Percentiles rank a stretch among this genome's conserved stretches.
Evolutionary conservation across 2,329 filamentous ascomycete species (phyloP).

Genomic region (Exophiala sp.): DNA sequence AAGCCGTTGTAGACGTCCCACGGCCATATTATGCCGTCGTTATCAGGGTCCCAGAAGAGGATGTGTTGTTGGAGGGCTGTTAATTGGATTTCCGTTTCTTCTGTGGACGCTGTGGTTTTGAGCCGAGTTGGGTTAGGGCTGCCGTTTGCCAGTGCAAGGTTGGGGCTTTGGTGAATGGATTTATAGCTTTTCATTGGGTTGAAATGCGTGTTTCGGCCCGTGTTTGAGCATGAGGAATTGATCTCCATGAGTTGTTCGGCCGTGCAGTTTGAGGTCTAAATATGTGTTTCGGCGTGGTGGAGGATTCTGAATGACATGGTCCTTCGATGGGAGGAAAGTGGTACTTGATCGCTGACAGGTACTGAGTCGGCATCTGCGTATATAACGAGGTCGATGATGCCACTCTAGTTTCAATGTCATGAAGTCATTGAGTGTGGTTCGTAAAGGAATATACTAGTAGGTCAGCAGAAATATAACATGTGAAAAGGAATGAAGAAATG

Average conservation of each 20-base stretch:
- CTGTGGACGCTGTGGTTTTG: background rate
- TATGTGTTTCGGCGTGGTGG: background rate
- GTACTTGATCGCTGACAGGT: too few species aligned
- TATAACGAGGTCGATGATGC: too few species aligned
- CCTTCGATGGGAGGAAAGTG: too few species aligned
- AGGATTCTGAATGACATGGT: background rate
- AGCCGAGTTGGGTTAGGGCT: background rate
- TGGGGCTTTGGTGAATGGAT: background rate
- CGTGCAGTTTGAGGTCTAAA: background rate
- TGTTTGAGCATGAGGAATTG: background rate
- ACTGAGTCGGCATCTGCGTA: too few species aligned
- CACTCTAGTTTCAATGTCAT: too few species aligned
- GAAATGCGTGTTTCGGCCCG: background rate
- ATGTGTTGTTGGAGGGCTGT: constrained; percentile 29
- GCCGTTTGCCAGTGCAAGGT: background rate
- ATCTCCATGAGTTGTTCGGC: background rate
- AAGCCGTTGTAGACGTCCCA: constrained; percentile 51
- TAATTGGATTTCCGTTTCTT: background rate
- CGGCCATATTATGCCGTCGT: constrained; percentile 53
- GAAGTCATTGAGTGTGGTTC: too few species aligned
- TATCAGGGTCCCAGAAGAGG: constrained; percentile 52
- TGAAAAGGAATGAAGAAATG: too few species aligned
- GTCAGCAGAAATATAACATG: too few species aligned
- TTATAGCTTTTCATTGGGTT: background rate
- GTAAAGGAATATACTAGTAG: too few species aligned